Percentiles rank a stretch among this genome's conserved stretches.
Evolutionary conservation across 192 early-diverging fungal genomes (phyloP).

Genomic region (Oehlia diaphana): DNA sequence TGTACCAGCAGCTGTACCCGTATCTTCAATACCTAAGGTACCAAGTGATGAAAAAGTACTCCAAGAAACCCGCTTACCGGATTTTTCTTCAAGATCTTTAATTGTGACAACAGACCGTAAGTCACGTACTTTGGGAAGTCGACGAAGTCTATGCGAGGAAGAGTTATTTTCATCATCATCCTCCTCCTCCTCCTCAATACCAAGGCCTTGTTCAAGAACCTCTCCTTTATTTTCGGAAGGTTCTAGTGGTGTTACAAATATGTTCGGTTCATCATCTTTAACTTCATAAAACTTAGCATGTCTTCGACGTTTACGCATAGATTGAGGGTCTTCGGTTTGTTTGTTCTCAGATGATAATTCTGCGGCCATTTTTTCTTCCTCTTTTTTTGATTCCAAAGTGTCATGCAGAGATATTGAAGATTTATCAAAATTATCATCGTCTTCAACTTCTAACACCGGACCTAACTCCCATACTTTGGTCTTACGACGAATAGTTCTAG

Average conservation of each 20-base stretch:
- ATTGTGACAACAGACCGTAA: constrained; percentile 6
- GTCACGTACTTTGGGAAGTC: constrained; percentile 7
- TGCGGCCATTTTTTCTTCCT: not conserved
- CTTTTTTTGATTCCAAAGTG: not conserved
- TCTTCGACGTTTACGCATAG: not conserved
- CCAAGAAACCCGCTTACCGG: constrained; percentile 1
- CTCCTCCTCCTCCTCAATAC: not conserved
- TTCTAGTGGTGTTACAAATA: not conserved
- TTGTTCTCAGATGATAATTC: not conserved
- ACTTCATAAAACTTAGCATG: not conserved
- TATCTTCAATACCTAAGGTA: not conserved
- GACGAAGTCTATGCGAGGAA: not conserved
- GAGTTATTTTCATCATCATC: not conserved
- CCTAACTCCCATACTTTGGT: not conserved
- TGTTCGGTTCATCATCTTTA: not conserved
- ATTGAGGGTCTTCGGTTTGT: not conserved
- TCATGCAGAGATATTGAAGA: not conserved
- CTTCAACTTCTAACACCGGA: not conserved
- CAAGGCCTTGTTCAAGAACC: not conserved
- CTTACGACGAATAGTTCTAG: not conserved
- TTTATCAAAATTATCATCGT: not conserved
- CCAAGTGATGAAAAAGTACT: constrained; percentile 3
- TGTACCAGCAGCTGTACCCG: not conserved
- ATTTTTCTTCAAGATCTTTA: constrained; percentile 18
- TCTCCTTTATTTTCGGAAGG: not conserved